Base-by-base conservation (phyloP, 192 early-diverging fungal species). In the Coemansia sp. region DNA sequence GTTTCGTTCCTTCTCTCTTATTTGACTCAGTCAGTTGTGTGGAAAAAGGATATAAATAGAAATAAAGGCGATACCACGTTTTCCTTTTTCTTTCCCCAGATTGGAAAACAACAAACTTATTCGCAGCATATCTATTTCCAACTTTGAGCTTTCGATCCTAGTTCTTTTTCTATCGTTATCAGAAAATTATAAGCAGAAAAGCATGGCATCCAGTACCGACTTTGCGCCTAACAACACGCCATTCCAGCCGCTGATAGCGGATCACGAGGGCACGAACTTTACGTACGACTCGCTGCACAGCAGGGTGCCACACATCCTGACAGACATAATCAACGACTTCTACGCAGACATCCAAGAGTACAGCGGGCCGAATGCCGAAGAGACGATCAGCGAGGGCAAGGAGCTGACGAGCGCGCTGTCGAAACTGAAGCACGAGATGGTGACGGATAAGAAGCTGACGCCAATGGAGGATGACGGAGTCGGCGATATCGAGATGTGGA, bases 221-320 rank as follows among this genome's bases (percentile, higher is more conserved):
- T 82, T 77, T 72, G 75, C 80, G 21, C 80, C 80, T 37, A 82
- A 77, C 69, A 71, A 74, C 67, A 71, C 80, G 45, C 91, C 93
- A 15, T 87, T 84, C 39, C 74, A 69, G 58, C 86, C 87, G 51
- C 87, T 91, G 19, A 84, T 88, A 37, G 72, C 87, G 18, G 92
- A 88, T 15, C 73, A 65, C 6, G 87, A 90, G 13, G 80, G 84
- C 54, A 79, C 72, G 43, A 85, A 87, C 41, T 97, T 97, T 72
- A 94, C 92, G 0, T 94, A 90, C 69, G 69, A 81, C 15, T 94
- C 92, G 41, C 82, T 91, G 54, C 84, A 85, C 57, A 84, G 88
- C 66, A 86, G 95, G 18, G 86, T 94, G 56, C 95, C 95, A 5
- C 87, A 91, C 47, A 97, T 95, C 57, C 74, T 97, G 36, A 91